Percentiles rank a stretch among this genome's conserved stretches.
Evolutionary conservation across 176 grass and related monocot species (phyloP).

Genomic region (Oryza australiensis): DNA sequence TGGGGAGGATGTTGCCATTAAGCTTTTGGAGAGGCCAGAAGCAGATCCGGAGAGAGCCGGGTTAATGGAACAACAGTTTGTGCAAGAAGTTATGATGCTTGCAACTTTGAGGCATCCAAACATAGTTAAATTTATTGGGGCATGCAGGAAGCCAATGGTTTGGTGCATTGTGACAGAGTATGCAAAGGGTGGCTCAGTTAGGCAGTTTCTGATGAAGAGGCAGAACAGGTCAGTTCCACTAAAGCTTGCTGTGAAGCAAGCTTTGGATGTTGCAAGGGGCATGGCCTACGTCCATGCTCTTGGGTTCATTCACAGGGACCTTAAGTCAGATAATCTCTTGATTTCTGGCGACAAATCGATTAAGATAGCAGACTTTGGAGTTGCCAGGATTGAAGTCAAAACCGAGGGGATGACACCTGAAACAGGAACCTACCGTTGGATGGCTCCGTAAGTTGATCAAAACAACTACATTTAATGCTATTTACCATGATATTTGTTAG

Average conservation of each 20-base stretch:
- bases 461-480: background rate
- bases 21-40: constrained; percentile 59
- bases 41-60: constrained; percentile 48
- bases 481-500: background rate
- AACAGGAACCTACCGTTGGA: constrained; percentile 73
- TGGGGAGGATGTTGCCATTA: constrained; percentile 62
- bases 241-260: constrained; percentile 56
- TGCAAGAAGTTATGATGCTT: constrained; percentile 67
- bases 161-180: constrained; percentile 69
- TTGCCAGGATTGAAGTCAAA: constrained; percentile 57
- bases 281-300: constrained; percentile 63
- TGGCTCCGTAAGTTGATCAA: constrained; percentile 59
- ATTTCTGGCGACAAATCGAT: constrained; percentile 54
- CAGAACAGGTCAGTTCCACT: constrained; percentile 53
- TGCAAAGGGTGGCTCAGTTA: constrained; percentile 62
- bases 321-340: constrained; percentile 60
- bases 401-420: constrained; percentile 67
- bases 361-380: constrained; percentile 66
- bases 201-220: constrained; percentile 61
- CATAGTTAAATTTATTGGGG: constrained; percentile 59
- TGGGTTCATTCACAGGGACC: constrained; percentile 63
- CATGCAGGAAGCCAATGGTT: constrained; percentile 59
- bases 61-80: constrained; percentile 66
- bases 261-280: constrained; percentile 54
- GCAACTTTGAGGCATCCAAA: constrained; percentile 60